Evolutionary conservation across 139 green algal genomes (phyloP), one percentile per base, ranked within the genome.

Genomic region (Monoraphidium neglectum): DNA sequence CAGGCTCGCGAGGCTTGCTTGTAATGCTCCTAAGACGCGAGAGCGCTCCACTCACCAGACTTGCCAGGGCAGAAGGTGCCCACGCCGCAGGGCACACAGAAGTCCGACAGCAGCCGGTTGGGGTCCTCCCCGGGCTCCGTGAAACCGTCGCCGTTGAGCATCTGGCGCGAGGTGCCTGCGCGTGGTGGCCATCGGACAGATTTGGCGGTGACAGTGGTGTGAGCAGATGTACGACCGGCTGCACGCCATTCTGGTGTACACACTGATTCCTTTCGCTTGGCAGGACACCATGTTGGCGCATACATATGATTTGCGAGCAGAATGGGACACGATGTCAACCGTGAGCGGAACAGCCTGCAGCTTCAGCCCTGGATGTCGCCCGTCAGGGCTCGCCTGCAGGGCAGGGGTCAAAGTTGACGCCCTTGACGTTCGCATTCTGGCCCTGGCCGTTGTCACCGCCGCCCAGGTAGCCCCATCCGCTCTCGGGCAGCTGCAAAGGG

Each of bases 401-500:
- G 66, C 75, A 80, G 8, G 65, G 65, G 54, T 72, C 77, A 1
- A 38, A 62, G 33, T 72, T 72, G 16, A 77, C 60, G 28, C 77
- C 69, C 21, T 43, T 56, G 3, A 77, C 59, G 10, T 43, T 69
- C 0, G 68, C 77, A 15, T 82, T 77, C 4, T 73, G 77, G 2
- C 69, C 77, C 33, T 69, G 69, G 23, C 62, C 77, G 61, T 73
- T 77, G 59, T 82, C 77, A 12, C 69, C 69, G 36, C 76, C 76
- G 26, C 68, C 76, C 0, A 80, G 66, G 66, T 80, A 80, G 23
- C 65, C 66, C 54, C 56, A 80, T 4, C 75, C 75, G n/a, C 37
- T 80, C 26, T 38, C 43, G 15, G 75, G 72, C 37, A 80, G 38
- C 65, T 74, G 65, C 53, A 73, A 1, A 51, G 43, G 43, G 43